Conservation (phyloP, 2,329 filamentous ascomycete species). For the Nannizziopsis arthrosporioides region DNA sequence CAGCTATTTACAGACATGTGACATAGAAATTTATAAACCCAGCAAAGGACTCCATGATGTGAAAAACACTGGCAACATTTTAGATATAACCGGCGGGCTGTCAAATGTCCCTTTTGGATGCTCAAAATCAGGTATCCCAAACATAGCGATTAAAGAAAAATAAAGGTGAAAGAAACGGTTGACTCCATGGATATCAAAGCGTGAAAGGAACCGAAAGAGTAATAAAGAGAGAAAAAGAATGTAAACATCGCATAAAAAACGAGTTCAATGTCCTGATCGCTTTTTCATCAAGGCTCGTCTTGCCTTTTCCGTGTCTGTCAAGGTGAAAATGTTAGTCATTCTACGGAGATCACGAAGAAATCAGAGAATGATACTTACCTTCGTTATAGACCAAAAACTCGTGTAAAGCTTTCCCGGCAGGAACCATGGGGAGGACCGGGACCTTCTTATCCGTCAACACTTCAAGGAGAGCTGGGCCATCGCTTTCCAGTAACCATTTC, state of each 20-base stretch:
- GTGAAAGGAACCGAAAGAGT: constrained; percentile 22
- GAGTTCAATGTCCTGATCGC: constrained; percentile 38
- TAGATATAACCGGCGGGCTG: not conserved
- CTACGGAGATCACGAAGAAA: constrained; percentile 5
- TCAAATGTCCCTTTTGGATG: constrained; percentile 6
- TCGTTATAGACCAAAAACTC: constrained; percentile 86
- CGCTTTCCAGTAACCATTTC: constrained; percentile 76
- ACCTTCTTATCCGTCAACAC: constrained; percentile 69
- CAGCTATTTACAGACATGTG: no score
- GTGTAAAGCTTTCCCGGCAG: constrained; percentile 71
- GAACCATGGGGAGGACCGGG: constrained; percentile 96
- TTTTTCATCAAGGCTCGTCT: constrained; percentile 56
- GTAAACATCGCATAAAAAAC: not conserved
- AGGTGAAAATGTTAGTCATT: constrained; percentile 7
- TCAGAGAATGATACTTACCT: constrained; percentile 39
- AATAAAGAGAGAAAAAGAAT: no score
- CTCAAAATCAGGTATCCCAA: not conserved
- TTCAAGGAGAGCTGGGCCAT: constrained; percentile 88
- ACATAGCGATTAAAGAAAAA: not conserved
- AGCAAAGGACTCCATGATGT: constrained; percentile 2
- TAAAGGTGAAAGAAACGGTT: not conserved
- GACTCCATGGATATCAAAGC: constrained; percentile 33
- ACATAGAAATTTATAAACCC: constrained; percentile 16
- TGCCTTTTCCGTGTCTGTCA: constrained; percentile 54
- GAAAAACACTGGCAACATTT: not conserved